phyloP scores from a whole-genome alignment of 495 filamentous ascomycete genomes.

The Podospora comata region DNA sequence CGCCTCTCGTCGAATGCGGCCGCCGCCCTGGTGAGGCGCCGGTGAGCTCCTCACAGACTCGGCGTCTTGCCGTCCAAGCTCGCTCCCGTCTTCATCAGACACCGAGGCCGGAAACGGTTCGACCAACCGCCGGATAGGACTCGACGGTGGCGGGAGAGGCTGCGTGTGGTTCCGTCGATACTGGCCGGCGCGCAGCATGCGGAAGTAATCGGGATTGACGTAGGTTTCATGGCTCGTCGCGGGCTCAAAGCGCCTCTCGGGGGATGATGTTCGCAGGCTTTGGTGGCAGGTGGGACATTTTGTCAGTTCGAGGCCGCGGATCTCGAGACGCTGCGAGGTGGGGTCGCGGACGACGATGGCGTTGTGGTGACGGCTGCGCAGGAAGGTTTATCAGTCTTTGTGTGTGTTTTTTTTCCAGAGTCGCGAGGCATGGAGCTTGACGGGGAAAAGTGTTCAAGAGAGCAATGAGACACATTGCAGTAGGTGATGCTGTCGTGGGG shows the following conservation, averaged over 20 bases:
- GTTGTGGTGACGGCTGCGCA: slow-evolving; percentile 77
- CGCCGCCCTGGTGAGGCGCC: slow-evolving; percentile 45
- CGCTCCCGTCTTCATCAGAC: slow-evolving; percentile 25
- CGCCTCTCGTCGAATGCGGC: slow-evolving; percentile 74
- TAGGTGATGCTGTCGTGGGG: background rate
- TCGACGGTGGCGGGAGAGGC: slow-evolving; percentile 39
- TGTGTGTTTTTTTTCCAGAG: background rate
- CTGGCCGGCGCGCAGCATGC: slow-evolving; percentile 67
- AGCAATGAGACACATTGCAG: background rate
- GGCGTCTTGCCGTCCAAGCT: slow-evolving; percentile 35
- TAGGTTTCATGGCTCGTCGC: slow-evolving; percentile 55
- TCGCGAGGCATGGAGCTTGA: background rate
- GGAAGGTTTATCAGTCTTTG: background rate
- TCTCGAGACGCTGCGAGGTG: slow-evolving; percentile 76
- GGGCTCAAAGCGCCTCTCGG: slow-evolving; percentile 47
- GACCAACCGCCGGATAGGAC: slow-evolving; percentile 48
- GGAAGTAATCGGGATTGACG: slow-evolving; percentile 88
- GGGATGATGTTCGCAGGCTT: slow-evolving; percentile 53
- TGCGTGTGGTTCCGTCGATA: slow-evolving; percentile 22
- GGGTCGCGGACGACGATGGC: slow-evolving; percentile 89
- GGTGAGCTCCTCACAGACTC: slow-evolving; percentile 57
- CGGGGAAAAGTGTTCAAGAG: background rate
- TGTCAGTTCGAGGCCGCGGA: slow-evolving; percentile 61
- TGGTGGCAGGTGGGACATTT: slow-evolving; percentile 89
- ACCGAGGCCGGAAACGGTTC: slow-evolving; percentile 38